These are phyloP conservation scores for Phaeosphaeriaceae sp. DNA, from an alignment of 2,329 filamentous ascomycete genomes.

Conservation along the genomic window DNA sequence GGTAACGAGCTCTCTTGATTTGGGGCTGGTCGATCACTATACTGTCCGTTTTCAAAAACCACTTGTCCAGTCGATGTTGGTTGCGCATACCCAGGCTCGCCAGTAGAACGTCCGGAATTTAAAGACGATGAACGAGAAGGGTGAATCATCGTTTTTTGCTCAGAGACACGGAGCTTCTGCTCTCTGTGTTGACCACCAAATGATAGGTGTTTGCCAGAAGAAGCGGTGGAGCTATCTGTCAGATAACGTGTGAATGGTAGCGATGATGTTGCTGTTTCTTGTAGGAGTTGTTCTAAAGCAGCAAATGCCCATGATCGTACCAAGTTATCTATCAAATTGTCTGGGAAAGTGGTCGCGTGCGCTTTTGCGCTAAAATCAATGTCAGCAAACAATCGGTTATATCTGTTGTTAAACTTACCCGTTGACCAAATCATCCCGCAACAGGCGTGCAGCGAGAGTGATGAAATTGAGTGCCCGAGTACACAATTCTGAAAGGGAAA, in stretches of 20 bases:
- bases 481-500: conserved; percentile 85
- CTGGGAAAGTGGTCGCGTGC: conserved; percentile 38
- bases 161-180: conserved; percentile 67
- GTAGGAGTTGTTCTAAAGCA: conserved; percentile 75
- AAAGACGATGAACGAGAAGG: conserved; percentile 70
- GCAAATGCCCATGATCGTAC: conserved; percentile 81
- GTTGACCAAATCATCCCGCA: conserved; percentile 78
- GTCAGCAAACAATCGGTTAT: neutral
- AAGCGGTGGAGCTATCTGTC: conserved; percentile 32
- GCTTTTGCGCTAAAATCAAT: conserved; percentile 34
- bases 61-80: conserved; percentile 37
- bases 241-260: conserved; percentile 64
- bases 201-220: conserved; percentile 57
- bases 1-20: conserved; percentile 25
- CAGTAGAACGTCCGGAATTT: conserved; percentile 40
- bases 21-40: conserved; percentile 37
- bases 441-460: conserved; percentile 75
- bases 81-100: conserved; percentile 43
- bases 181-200: conserved; percentile 59
- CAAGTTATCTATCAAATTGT: conserved; percentile 71
- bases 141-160: conserved; percentile 74
- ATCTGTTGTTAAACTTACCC: conserved; percentile 53
- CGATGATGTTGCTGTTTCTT: conserved; percentile 73
- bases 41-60: conserved; percentile 48
- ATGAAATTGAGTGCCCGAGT: conserved; percentile 84